Conservation (phyloP, 129 eudicot genomes). For the Flaveria sonorensis region DNA sequence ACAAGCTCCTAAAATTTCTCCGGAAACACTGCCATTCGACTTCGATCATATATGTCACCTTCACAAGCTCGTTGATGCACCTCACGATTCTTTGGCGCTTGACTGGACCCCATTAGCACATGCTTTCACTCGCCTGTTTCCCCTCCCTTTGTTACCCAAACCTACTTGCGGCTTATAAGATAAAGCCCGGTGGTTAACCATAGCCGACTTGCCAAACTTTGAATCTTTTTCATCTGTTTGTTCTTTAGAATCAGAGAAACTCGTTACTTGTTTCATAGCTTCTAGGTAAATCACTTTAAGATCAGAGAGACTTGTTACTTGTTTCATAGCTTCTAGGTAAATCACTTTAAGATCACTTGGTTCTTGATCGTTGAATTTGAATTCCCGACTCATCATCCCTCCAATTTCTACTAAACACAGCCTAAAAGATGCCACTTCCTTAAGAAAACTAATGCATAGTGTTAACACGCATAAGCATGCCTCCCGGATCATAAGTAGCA, state of each 20-base stretch:
- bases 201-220: constrained; percentile 12
- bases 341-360: constrained; percentile 68
- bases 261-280: constrained; percentile 40
- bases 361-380: constrained; percentile 47
- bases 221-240: constrained; percentile 13
- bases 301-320: too few species aligned
- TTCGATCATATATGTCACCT: constrained; percentile 53
- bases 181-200: constrained; percentile 19
- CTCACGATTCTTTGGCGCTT: constrained; percentile 46
- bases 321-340: constrained; percentile 54
- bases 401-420: constrained; percentile 72
- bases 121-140: constrained; percentile 32
- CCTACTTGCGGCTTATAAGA: constrained; percentile 34
- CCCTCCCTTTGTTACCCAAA: constrained; percentile 29
- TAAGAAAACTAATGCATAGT: too few species aligned
- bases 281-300: constrained; percentile 60
- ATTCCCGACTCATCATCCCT: constrained; percentile 75
- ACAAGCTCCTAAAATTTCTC: constrained; percentile 53
- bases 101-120: constrained; percentile 33
- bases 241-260: constrained; percentile 22
- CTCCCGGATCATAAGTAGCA: too few species aligned
- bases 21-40: constrained; percentile 50
- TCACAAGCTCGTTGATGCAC: constrained; percentile 48
- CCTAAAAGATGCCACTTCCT: constrained; percentile 62
- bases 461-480: too few species aligned